Conservation (phyloP, 768 basidiomycete species). For the Boletus subcaerulescens region DNA sequence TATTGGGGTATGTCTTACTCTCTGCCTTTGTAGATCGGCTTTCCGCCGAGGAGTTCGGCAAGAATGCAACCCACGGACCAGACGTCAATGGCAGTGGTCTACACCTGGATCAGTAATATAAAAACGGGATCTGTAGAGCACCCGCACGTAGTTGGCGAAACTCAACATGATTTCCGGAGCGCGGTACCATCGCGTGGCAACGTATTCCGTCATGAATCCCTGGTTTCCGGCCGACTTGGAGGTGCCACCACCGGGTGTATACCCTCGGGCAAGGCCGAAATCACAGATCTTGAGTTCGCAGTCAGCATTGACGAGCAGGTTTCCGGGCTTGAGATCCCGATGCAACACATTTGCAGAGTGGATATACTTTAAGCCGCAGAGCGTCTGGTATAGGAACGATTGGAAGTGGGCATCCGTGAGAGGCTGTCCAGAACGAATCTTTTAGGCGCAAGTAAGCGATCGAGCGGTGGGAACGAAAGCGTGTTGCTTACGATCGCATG, state of each 20-base stretch:
- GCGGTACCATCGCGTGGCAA: conserved; percentile 98
- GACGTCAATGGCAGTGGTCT: conserved; percentile 91
- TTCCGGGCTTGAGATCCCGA: conserved; percentile 93
- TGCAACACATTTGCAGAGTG: conserved; percentile 98
- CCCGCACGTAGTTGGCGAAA: conserved; percentile 87
- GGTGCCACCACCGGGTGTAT: conserved; percentile 78
- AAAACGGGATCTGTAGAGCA: background rate
- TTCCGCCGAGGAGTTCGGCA: conserved; percentile 88
- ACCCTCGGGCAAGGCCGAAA: conserved; percentile 94
- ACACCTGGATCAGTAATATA: conserved; percentile 14
- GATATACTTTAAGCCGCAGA: conserved; percentile 97
- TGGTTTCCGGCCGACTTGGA: conserved; percentile 74
- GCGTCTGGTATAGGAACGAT: conserved; percentile 96
- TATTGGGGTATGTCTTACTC: conserved; percentile 57
- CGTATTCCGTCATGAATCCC: conserved; percentile 99
- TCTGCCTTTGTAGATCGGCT: conserved; percentile 95
- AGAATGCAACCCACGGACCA: conserved; percentile 97
- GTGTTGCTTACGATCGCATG: conserved; percentile 82
- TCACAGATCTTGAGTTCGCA: conserved; percentile 99
- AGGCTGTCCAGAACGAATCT: conserved; percentile 86
- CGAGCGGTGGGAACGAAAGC: background rate
- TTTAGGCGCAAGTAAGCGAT: conserved; percentile 5
- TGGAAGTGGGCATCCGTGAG: conserved; percentile 91
- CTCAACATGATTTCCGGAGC: conserved; percentile 99
- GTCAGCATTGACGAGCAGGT: conserved; percentile 95